Evolutionary conservation across 352 stramenopile genomes (phyloP).

Genomic region (Phytophthora podocarpi): DNA sequence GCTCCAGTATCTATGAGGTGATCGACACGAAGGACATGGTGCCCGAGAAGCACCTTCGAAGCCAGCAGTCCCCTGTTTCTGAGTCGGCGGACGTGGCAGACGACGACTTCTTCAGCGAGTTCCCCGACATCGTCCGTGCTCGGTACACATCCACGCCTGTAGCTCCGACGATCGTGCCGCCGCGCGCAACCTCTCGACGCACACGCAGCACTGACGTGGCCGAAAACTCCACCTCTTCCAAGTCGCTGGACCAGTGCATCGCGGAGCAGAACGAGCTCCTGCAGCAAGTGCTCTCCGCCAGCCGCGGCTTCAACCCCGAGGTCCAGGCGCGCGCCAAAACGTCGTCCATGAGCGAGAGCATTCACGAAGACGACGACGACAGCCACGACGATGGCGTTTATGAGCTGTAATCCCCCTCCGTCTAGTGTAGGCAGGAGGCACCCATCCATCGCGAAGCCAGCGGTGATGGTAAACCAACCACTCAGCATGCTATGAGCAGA

Average conservation of each 20-base stretch:
- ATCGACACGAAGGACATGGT: slow-evolving; percentile 50
- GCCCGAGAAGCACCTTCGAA: slow-evolving; percentile 30
- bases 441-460: slow-evolving; percentile 22
- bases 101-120: slow-evolving; percentile 25
- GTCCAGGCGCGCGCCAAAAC: slow-evolving; percentile 1
- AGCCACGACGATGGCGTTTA: slow-evolving; percentile 37
- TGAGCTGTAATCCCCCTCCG: slow-evolving; percentile 24
- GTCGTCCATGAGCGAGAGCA: slow-evolving; percentile 27
- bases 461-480: slow-evolving; percentile 26
- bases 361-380: slow-evolving; percentile 23
- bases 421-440: slow-evolving; percentile 8
- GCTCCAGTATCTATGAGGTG: slow-evolving; percentile 47
- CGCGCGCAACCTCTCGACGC: slow-evolving; percentile 18
- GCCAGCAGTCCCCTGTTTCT: slow-evolving; percentile 21
- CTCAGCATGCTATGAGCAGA: slow-evolving; percentile 17
- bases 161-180: slow-evolving; percentile 12
- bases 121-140: slow-evolving; percentile 17
- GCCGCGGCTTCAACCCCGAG: slow-evolving; percentile 27
- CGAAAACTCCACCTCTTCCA: slow-evolving; percentile 20
- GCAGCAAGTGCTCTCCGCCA: slow-evolving; percentile 43
- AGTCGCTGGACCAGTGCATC: slow-evolving; percentile 44
- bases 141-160: slow-evolving; percentile 41
- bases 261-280: slow-evolving; percentile 49
- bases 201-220: slow-evolving; percentile 34
- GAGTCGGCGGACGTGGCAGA: slow-evolving; percentile 9